Base-by-base conservation (phyloP, 805 yeast genomes). In the Komagataella phaffii region DNA sequence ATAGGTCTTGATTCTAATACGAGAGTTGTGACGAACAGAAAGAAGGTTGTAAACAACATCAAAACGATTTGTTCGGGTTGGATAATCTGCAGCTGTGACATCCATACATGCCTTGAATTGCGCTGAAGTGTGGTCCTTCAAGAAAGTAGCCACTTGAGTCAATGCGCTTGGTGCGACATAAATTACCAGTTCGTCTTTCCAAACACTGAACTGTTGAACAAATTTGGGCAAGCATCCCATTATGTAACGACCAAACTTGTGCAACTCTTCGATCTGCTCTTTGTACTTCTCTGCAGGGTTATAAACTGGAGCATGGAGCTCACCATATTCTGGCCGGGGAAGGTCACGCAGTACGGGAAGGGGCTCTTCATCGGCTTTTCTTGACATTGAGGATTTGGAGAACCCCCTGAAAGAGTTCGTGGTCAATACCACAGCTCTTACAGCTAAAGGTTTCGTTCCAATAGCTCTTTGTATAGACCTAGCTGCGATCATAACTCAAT, bases 1-100 rank as follows among this genome's bases (percentile, higher is more conserved):
- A 60, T 85, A 88, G 12, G 96, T 88, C 73, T 88, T 88, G 62
- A 88, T 88, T 65, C 95, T 76, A 65, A 88, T 85, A 66, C 96
- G 77, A 5, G 95, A 84, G 71, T 87, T 87, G 75, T 81, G 85
- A 62, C 93, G 81, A 50, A 83, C 84, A 46, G 90, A 82, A 58
- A 88, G 75, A 61, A 88, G 64, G 68, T 88, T 87, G 70, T 88
- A 88, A 19, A 88, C 91, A 50, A 88, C 88, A 61, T 88, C 96
- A 63, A 88, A 88, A 64, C 96, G 78, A 71, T 86, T 84, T 49
- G 81, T 75, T 70, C 95, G 80, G 12, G 87, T 74, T 44, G 96
- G 96, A 66, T 79, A 88, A 68, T 88, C 96, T 21, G 81, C 95
- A 12, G 88, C 95, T 36, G 96, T 88, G 52, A 88, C 77, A 64